A percentile compares a stretch with the other conserved stretches of the same genome.
These are phyloP conservation scores for Trametes villosa DNA, from an alignment of 768 basidiomycete genomes.

Conservation along the genomic window DNA sequence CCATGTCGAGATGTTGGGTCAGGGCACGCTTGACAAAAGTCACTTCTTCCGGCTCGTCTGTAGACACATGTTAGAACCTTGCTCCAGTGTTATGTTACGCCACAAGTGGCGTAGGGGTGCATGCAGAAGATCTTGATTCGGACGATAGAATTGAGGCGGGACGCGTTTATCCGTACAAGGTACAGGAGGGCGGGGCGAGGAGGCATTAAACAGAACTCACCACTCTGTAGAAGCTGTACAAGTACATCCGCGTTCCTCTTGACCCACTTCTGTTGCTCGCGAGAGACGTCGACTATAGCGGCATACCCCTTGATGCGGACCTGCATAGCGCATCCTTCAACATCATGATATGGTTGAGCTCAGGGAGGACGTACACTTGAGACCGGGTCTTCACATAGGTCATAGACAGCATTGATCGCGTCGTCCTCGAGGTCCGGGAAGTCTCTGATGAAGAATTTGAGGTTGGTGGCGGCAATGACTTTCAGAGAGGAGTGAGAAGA, in stretches of 20 bases:
- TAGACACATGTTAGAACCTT: neutral
- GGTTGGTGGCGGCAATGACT: constrained; percentile 58
- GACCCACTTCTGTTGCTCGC: constrained; percentile 57
- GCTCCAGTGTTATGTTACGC: neutral
- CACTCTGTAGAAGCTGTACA: constrained; percentile 75
- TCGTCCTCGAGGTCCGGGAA: constrained; percentile 75
- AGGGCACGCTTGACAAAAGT: constrained; percentile 62
- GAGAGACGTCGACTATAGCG: constrained; percentile 57
- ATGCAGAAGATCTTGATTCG: too few species aligned
- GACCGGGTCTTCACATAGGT: constrained; percentile 73
- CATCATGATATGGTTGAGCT: neutral
- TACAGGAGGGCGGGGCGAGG: neutral
- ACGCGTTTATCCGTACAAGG: neutral
- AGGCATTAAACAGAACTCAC: constrained; percentile 48
- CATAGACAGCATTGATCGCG: constrained; percentile 78
- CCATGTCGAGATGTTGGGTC: constrained; percentile 65
- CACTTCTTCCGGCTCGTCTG: constrained; percentile 69
- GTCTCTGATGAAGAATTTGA: constrained; percentile 63
- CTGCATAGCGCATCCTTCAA: constrained; percentile 37
- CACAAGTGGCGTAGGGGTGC: neutral
- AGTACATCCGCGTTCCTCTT: constrained; percentile 77
- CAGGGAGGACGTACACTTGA: constrained; percentile 43
- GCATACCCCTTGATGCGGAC: constrained; percentile 72
- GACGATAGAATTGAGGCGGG: too few species aligned
- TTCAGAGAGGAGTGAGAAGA: constrained; percentile 52